phyloP scores from a whole-genome alignment of 2,329 filamentous ascomycete species.

The Phialemonium atrogriseum region DNA sequence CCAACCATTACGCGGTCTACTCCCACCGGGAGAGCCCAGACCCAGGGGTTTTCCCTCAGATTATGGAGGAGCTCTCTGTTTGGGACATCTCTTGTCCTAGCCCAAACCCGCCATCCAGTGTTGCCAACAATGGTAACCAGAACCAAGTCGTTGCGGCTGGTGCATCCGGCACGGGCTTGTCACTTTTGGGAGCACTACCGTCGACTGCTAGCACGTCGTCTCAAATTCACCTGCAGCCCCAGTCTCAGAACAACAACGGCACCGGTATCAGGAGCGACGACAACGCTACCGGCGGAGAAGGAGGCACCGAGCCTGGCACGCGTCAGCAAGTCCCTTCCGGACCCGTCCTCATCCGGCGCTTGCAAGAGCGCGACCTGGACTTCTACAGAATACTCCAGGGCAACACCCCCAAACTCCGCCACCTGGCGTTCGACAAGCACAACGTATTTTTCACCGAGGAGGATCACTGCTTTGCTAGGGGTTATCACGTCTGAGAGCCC shows the following conservation, averaged over 20 bases:
- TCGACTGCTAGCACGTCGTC: no score
- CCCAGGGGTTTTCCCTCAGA: background rate
- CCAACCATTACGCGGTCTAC: slow-evolving; percentile 53
- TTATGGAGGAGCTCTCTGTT: slow-evolving; percentile 45
- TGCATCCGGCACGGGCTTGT: no score
- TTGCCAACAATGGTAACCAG: slow-evolving; percentile 32
- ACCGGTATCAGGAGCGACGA: no score
- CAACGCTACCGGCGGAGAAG: no score
- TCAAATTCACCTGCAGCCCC: no score
- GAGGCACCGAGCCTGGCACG: no score
- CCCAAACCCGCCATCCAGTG: slow-evolving; percentile 39
- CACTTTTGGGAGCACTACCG: no score
- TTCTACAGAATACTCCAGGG: slow-evolving; percentile 46
- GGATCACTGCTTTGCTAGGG: slow-evolving; percentile 39
- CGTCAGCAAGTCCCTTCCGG: no score
- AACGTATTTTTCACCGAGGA: slow-evolving; percentile 51
- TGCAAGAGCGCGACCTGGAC: slow-evolving; percentile 42
- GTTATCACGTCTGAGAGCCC: slow-evolving; percentile 32
- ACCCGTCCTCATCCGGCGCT: slow-evolving; percentile 37
- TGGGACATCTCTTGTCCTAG: slow-evolving; percentile 49
- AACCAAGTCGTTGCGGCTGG: no score
- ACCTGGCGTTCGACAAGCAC: slow-evolving; percentile 38
- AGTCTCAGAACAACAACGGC: no score
- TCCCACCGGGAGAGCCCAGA: no score
- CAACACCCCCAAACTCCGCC: slow-evolving; percentile 38